Evolutionary conservation across 2,329 filamentous ascomycete genomes (phyloP), one percentile per base, ranked within the genome.

Genomic region (Colletotrichum falcatum): DNA sequence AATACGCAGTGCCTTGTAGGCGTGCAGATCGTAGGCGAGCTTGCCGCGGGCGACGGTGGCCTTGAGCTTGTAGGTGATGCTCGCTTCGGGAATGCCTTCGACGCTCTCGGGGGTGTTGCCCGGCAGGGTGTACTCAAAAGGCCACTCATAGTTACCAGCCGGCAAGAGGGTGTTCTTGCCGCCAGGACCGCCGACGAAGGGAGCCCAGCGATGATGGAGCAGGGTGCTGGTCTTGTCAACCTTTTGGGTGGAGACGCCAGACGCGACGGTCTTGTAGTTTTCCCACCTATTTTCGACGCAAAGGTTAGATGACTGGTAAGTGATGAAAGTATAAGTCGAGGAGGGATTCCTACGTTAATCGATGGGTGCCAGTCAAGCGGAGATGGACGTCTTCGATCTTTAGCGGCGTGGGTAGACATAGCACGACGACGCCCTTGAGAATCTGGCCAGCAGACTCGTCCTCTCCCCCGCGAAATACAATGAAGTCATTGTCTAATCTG

Each of bases 61-160:
- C 81, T 97, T 97, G 77, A 99, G 86, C 74, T 92, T 91, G 82
- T 98, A 99, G 58, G 94, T 92, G 71, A 98, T 91, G 82, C 92
- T 95, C 20, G 93, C 95, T 75, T 97, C 93, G 66, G 89, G 87
- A 66, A 98, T 85, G 4, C 96, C 96, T 81, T 98, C 96, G 49
- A 99, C 89, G 77, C 94, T 97, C 86, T 98, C 96, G 23, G 94
- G 88, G 30, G 87, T 90, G 75, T 88, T 83, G 67, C 93, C 93
- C 20, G 91, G 88, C n/a, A 95, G 83, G 68, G 92, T 85, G 67
- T 91, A 84, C 75, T 94, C 90, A 78, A 96, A 95, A 0, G 92
- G 92, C 83, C 92, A 95, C 79, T 95, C 92, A 81, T 96, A 94
- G 80, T 95, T 95, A 72, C 92, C 92, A 33, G 91, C 88, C 5